Percentiles rank a stretch among this genome's conserved stretches.
Evolutionary conservation across 441 rosid genomes (phyloP).

Genomic region (Mallotus repandus): DNA sequence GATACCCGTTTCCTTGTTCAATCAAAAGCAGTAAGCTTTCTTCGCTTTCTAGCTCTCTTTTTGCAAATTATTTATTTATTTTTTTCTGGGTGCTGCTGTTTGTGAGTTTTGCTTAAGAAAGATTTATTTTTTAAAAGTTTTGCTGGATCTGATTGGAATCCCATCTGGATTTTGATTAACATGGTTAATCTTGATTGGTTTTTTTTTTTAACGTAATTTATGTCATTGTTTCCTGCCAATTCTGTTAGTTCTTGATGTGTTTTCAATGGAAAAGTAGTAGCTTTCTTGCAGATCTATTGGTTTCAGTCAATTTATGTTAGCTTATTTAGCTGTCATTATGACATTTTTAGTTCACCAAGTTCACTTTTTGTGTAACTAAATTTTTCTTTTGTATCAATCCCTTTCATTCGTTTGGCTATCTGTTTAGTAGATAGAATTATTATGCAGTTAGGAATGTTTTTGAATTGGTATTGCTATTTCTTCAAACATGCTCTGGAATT

Average conservation of each 20-base stretch:
- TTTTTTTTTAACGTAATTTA: background rate
- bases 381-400: slow-evolving; percentile 1
- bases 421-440: background rate
- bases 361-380: background rate
- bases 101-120: background rate
- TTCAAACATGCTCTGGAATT: background rate
- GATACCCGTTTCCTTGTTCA: background rate
- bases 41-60: background rate
- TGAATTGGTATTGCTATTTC: background rate
- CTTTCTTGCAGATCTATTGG: slow-evolving; percentile 14
- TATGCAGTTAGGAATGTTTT: too few species aligned
- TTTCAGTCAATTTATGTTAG: slow-evolving; percentile 6
- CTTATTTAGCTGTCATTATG: background rate
- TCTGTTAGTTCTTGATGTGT: background rate
- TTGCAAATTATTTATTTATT: too few species aligned
- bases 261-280: background rate
- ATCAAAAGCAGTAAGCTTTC: slow-evolving; percentile 7
- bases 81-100: background rate
- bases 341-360: background rate
- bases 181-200: background rate
- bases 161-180: slow-evolving; percentile 7
- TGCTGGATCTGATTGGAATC: slow-evolving; percentile 19
- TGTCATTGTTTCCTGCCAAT: background rate
- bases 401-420: background rate
- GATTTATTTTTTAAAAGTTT: background rate